phyloP scores from a whole-genome alignment of 164 flowering plant genomes.

The Aristolochia contorta region DNA sequence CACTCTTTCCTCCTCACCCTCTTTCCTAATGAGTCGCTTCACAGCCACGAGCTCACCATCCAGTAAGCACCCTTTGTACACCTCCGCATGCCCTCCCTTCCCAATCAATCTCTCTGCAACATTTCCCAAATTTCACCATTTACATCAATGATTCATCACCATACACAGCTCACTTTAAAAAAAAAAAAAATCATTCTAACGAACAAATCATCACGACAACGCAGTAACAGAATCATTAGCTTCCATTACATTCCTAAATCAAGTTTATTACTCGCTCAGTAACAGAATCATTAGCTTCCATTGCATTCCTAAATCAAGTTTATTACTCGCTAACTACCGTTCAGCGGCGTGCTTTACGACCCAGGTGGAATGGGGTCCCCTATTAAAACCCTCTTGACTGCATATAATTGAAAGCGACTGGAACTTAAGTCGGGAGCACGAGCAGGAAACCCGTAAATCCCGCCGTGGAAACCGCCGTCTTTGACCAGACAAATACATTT shows the following conservation, averaged over 20 bases:
- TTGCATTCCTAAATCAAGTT: not conserved
- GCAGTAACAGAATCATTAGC: not conserved
- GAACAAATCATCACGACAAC: not conserved
- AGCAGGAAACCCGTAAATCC: not conserved
- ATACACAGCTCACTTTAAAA: not conserved
- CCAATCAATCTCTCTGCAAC: slow-evolving; percentile 71
- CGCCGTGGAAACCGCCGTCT: not conserved
- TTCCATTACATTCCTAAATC: not conserved
- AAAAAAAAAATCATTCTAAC: not conserved
- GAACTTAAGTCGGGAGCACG: too few relatives aligned
- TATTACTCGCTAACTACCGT: not conserved
- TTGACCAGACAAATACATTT: not conserved
- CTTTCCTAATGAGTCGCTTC: slow-evolving; percentile 53
- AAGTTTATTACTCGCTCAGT: not conserved
- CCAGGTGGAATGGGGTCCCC: not conserved
- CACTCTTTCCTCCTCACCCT: slow-evolving; percentile 45
- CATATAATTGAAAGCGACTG: not conserved
- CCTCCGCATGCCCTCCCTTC: slow-evolving; percentile 89
- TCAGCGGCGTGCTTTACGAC: not conserved
- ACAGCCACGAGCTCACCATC: slow-evolving; percentile 81
- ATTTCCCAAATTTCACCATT: not conserved
- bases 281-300: not conserved
- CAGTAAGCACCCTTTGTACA: slow-evolving; percentile 60
- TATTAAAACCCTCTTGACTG: not conserved
- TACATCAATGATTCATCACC: not conserved